Evolutionary conservation across 352 stramenopile genomes (phyloP).

Genomic region (Globisporangium radiosum): DNA sequence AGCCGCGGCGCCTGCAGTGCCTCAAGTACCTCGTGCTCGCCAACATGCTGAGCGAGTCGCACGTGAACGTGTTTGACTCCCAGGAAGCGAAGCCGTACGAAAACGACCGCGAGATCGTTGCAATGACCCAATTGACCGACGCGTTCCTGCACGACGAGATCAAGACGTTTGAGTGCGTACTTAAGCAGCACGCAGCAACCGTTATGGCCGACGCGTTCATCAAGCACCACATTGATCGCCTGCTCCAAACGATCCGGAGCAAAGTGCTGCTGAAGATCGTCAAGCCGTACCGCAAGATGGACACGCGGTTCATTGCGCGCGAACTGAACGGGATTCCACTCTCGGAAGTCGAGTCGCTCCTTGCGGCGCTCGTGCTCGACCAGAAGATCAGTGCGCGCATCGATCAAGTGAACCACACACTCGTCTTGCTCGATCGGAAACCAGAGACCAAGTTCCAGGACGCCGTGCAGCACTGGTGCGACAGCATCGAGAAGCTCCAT

Average conservation of each 20-base stretch:
- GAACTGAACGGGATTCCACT: constrained; percentile 91
- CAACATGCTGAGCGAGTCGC: constrained; percentile 92
- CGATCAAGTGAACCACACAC: constrained; percentile 85
- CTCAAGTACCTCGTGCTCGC: constrained; percentile 94
- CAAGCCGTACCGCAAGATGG: constrained; percentile 92
- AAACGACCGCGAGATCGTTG: constrained; percentile 93
- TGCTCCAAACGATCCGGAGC: constrained; percentile 70
- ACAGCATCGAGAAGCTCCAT: constrained; percentile 66
- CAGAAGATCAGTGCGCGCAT: constrained; percentile 89
- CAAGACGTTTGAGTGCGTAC: constrained; percentile 90
- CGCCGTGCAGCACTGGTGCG: constrained; percentile 55
- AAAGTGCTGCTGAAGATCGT: constrained; percentile 94
- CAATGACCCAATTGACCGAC: constrained; percentile 94
- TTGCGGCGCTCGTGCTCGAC: constrained; percentile 91
- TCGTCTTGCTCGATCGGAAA: constrained; percentile 64
- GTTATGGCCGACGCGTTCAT: constrained; percentile 96
- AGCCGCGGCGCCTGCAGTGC: constrained; percentile 86
- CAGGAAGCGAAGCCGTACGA: constrained; percentile 91
- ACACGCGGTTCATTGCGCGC: constrained; percentile 85
- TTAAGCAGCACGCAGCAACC: constrained; percentile 75
- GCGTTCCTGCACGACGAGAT: constrained; percentile 95
- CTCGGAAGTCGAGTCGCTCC: constrained; percentile 88
- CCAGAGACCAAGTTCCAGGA: constrained; percentile 68
- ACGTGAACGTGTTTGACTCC: constrained; percentile 94
- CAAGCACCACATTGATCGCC: constrained; percentile 91